A percentile compares a stretch with the other conserved stretches of the same genome.
These are phyloP conservation scores for Trebouxia sp. DNA, from an alignment of 139 green algal species.

Conservation along the genomic window DNA sequence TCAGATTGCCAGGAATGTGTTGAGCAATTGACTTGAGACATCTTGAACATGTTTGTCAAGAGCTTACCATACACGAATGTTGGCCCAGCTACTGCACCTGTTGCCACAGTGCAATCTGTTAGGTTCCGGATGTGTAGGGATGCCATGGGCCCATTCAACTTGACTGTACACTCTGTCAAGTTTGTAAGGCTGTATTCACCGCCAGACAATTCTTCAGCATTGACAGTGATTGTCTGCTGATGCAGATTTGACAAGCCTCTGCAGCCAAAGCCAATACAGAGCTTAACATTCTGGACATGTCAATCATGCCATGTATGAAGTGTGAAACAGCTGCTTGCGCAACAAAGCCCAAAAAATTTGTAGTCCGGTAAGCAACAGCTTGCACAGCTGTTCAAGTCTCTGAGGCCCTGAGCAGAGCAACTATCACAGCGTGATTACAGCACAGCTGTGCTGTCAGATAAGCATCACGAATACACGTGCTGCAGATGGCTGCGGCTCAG, in stretches of 20 bases:
- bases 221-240: slow-evolving; percentile 33
- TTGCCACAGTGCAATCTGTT: slow-evolving; percentile 46
- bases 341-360: too few species aligned
- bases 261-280: too few species aligned
- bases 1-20: too few species aligned
- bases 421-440: too few species aligned
- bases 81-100: slow-evolving; percentile 66
- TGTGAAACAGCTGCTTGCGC: neutral
- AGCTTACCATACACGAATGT: slow-evolving; percentile 56
- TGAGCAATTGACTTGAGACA: neutral
- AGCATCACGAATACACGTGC: too few species aligned
- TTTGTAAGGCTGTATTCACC: slow-evolving; percentile 39
- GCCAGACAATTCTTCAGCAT: slow-evolving; percentile 1
- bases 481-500: too few species aligned
- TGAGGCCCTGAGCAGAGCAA: too few species aligned
- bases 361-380: too few species aligned
- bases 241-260: slow-evolving; percentile 48
- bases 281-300: neutral
- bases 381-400: too few species aligned
- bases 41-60: too few species aligned
- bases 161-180: slow-evolving; percentile 57
- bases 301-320: neutral
- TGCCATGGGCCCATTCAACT: slow-evolving; percentile 57
- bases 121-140: slow-evolving; percentile 60
- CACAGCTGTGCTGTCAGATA: too few species aligned